Conservation (phyloP, 2,329 filamentous ascomycete species). For the Botrytis squamosa region DNA sequence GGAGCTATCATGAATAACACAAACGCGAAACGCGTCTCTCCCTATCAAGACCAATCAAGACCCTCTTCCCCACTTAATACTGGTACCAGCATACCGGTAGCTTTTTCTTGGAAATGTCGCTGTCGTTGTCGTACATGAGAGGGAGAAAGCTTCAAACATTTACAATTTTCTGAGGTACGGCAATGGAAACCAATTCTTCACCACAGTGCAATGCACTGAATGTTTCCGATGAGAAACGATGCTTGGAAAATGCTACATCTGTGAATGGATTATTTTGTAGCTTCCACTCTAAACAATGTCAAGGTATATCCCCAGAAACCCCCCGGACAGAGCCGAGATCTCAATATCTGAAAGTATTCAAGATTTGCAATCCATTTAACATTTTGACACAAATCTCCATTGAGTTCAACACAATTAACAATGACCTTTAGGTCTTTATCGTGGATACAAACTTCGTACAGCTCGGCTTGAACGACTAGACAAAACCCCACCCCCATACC, state of each 20-base stretch:
- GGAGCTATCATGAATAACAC: not conserved
- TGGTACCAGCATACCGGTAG: not conserved
- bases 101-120: not conserved
- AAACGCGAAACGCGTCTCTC: not conserved
- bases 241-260: conserved; percentile 42
- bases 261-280: conserved; percentile 45
- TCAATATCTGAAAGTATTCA: not conserved
- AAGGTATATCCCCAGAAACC: conserved; percentile 31
- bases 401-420: not conserved
- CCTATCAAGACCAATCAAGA: not conserved
- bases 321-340: not conserved
- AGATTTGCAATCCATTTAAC: not conserved
- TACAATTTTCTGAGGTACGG: not conserved
- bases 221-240: conserved; percentile 41
- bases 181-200: conserved; percentile 10
- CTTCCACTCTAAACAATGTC: conserved; percentile 45
- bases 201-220: conserved; percentile 37
- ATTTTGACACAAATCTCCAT: not conserved
- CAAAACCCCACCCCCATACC: conserved; percentile 41
- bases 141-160: not conserved
- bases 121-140: not conserved
- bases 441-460: conserved; percentile 50
- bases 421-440: conserved; percentile 42
- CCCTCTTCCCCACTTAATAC: not conserved
- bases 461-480: conserved; percentile 44